These are phyloP conservation scores for Adansonia gregorii DNA, from an alignment of 441 rosid genomes.

Conservation along the genomic window DNA sequence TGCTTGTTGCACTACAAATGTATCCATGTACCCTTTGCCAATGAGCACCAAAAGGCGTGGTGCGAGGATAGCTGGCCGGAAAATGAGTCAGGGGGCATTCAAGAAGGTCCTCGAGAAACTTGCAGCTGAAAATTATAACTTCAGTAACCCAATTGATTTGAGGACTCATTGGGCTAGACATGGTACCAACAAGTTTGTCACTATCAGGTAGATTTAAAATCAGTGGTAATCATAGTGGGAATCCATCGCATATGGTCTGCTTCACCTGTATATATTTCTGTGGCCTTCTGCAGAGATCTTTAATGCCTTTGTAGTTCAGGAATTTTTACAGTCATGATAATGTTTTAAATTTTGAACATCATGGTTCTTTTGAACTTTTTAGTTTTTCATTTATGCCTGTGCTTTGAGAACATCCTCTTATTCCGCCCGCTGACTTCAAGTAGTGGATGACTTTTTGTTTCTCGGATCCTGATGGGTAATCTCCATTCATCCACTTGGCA, in stretches of 20 bases:
- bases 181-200: conserved; percentile 98
- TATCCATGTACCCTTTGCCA: conserved; percentile 86
- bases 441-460: conserved; percentile 44
- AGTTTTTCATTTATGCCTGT: conserved; percentile 38
- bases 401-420: conserved; percentile 36
- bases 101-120: conserved; percentile 85
- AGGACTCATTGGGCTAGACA: conserved; percentile 96
- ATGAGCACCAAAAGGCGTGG: conserved; percentile 92
- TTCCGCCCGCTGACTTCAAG: conserved; percentile 37
- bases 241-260: conserved; percentile 43
- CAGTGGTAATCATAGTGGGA: conserved; percentile 30
- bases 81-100: conserved; percentile 98
- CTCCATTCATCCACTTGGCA: conserved; percentile 26
- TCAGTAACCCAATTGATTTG: conserved; percentile 82
- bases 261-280: conserved; percentile 47
- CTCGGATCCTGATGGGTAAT: conserved; percentile 26
- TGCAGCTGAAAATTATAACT: conserved; percentile 73
- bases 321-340: conserved; percentile 40
- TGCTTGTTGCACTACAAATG: conserved; percentile 85
- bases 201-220: conserved; percentile 72
- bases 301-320: conserved; percentile 44
- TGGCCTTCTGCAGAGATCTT: conserved; percentile 51
- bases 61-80: conserved; percentile 91
- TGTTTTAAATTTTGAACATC: conserved; percentile 41
- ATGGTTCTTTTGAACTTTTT: conserved; percentile 32